Evolutionary conservation across 2,329 filamentous ascomycete genomes (phyloP).

Genomic region (Canariomyces notabilis): DNA sequence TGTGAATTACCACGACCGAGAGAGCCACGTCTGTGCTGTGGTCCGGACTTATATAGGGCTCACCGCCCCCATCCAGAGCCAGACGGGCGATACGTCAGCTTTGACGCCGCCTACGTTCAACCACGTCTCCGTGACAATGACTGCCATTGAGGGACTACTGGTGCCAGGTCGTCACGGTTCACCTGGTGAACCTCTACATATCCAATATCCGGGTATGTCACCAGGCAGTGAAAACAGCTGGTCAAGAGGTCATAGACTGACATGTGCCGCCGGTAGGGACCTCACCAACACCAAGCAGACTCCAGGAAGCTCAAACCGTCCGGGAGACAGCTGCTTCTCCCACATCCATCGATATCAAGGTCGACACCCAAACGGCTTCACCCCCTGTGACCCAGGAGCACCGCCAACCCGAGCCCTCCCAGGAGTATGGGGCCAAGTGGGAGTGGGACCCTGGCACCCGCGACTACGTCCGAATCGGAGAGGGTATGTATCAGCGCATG

Average conservation of each 20-base stretch:
- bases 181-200: no score
- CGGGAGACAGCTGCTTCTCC: background rate
- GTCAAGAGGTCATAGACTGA: background rate
- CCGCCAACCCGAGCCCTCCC: background rate
- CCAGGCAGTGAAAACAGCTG: background rate
- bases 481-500: background rate
- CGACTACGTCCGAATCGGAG: constrained; percentile 2
- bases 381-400: background rate
- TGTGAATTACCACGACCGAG: no score
- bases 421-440: constrained; percentile 13
- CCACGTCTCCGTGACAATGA: background rate
- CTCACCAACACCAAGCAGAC: background rate
- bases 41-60: no score
- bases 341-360: background rate
- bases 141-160: background rate
- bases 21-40: no score
- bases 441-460: background rate
- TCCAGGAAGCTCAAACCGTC: background rate
- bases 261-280: background rate
- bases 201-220: background rate
- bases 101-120: no score
- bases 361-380: background rate
- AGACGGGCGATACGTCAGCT: no score
- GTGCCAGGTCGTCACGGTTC: background rate
- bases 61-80: no score